Percentiles rank a stretch among this genome's conserved stretches.
phyloP scores from a whole-genome alignment of 2,329 filamentous ascomycete genomes.

The Escovopsis sp. region DNA sequence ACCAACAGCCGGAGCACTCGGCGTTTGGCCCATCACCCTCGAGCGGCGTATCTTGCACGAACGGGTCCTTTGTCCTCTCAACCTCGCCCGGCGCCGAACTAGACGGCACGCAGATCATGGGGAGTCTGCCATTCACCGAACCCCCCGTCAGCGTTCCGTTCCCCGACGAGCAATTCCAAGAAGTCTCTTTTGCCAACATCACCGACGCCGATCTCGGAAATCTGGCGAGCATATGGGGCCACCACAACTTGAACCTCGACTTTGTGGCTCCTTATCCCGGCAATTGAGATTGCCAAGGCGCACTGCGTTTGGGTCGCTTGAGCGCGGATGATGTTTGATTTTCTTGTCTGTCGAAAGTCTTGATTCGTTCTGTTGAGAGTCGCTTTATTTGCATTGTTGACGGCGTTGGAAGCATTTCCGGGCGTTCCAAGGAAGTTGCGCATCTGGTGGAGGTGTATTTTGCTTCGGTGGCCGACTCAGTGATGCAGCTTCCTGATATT shows the following conservation, averaged over 20 bases:
- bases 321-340: too few species aligned
- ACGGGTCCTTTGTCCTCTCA: slow-evolving; percentile 1
- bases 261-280: slow-evolving; percentile 4
- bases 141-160: slow-evolving; percentile 4
- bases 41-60: neutral
- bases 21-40: neutral
- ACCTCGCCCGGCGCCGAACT: neutral
- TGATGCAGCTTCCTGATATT: too few species aligned
- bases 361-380: too few species aligned
- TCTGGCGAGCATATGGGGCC: slow-evolving; percentile 19
- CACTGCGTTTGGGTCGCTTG: too few species aligned
- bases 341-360: too few species aligned
- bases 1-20: neutral
- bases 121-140: slow-evolving; percentile 3
- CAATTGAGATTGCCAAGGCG: neutral
- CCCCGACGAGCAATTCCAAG: slow-evolving; percentile 5
- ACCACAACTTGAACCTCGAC: slow-evolving; percentile 17
- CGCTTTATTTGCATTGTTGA: too few species aligned
- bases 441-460: too few species aligned
- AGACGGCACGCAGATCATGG: neutral
- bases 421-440: too few species aligned
- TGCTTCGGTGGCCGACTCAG: too few species aligned
- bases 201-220: slow-evolving; percentile 19
- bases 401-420: too few species aligned
- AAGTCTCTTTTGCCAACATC: slow-evolving; percentile 12